phyloP scores from a whole-genome alignment of 805 yeast genomes.

The Ogataea populi-albae region DNA sequence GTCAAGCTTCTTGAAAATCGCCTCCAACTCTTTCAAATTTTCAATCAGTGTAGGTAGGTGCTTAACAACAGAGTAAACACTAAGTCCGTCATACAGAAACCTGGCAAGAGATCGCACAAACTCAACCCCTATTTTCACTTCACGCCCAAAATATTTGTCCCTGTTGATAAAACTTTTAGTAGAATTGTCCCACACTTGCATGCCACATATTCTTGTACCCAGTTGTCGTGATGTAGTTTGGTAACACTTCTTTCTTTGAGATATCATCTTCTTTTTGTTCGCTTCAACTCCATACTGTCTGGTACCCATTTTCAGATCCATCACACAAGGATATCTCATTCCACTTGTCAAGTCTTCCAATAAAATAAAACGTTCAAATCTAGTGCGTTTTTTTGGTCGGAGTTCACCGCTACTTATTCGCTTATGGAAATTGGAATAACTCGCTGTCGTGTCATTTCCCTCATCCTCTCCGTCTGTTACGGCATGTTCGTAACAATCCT shows the following conservation, averaged over 20 bases:
- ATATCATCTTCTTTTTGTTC: conserved; percentile 58
- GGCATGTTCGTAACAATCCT: conserved; percentile 12
- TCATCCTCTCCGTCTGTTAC: conserved; percentile 17
- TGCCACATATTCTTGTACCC: conserved; percentile 94
- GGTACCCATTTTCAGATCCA: conserved; percentile 97
- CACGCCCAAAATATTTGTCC: conserved; percentile 92
- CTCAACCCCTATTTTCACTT: conserved; percentile 64
- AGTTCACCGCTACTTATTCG: conserved; percentile 2
- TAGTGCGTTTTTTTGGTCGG: conserved; percentile 35
- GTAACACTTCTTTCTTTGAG: conserved; percentile 80
- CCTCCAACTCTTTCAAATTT: conserved; percentile 56
- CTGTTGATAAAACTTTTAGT: conserved; percentile 53
- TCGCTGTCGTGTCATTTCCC: conserved; percentile 2
- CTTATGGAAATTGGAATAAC: too few relatives aligned
- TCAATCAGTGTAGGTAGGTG: conserved; percentile 67
- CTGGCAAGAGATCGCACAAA: conserved; percentile 73
- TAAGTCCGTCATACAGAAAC: conserved; percentile 75
- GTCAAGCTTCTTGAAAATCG: conserved; percentile 50
- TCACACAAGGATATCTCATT: conserved; percentile 80
- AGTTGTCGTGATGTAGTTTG: conserved; percentile 74
- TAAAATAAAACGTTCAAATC: conserved; percentile 77
- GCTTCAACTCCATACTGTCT: conserved; percentile 98
- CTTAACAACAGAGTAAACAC: conserved; percentile 52
- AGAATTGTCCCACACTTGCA: conserved; percentile 72
- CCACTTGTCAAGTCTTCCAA: conserved; percentile 88